Conservation (phyloP, 345 rosid genomes). For the Schrenkiella parvula region DNA sequence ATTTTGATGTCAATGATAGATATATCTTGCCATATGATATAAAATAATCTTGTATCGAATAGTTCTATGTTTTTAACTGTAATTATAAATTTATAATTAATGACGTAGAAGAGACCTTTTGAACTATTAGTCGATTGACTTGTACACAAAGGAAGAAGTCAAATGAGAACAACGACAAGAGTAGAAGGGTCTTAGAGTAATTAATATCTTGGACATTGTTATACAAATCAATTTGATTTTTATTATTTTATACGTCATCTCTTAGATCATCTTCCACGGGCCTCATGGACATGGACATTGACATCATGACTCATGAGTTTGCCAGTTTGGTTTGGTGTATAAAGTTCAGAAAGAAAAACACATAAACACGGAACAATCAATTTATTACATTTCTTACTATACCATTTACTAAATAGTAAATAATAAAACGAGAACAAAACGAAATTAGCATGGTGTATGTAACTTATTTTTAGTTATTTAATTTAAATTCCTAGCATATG, state of each 20-base stretch:
- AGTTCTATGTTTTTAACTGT: too few relatives aligned
- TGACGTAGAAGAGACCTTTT: slow-evolving; percentile 1
- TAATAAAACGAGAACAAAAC: background rate
- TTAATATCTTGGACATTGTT: background rate
- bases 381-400: slow-evolving; percentile 13
- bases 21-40: too few relatives aligned
- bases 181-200: slow-evolving; percentile 2
- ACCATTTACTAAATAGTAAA: background rate
- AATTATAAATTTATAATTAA: background rate
- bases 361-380: background rate
- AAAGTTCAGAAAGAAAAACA: slow-evolving; percentile 21
- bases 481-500: background rate
- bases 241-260: slow-evolving; percentile 30
- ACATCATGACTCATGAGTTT: slow-evolving; percentile 36
- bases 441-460: background rate
- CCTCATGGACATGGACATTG: slow-evolving; percentile 30
- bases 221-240: background rate
- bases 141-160: slow-evolving; percentile 26
- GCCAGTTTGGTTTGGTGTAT: slow-evolving; percentile 19
- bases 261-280: slow-evolving; percentile 36
- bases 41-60: too few relatives aligned
- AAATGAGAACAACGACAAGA: slow-evolving; percentile 26
- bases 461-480: background rate
- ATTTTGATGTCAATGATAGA: too few relatives aligned
- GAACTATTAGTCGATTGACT: slow-evolving; percentile 13